Base-by-base conservation (phyloP, 805 yeast species). In the Cyberlindnera maclurae region DNA sequence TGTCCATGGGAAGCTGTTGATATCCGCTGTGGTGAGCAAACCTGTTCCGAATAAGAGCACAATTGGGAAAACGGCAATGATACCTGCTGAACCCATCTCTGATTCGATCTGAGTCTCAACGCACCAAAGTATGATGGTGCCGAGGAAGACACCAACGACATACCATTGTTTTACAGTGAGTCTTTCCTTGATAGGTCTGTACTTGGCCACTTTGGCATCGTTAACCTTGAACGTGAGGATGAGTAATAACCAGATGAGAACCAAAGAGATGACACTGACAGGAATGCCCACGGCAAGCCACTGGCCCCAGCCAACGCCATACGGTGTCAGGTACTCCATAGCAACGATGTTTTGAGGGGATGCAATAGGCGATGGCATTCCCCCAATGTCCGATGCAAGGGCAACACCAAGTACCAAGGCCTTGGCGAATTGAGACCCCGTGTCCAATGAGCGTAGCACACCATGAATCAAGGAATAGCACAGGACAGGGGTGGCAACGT, bases 281-380 rank as follows among this genome's bases (percentile, higher is more conserved):
- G 97, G 97, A 33, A 90, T 59, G 1, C 96, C 82, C 26, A 90
- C 79, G 6, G 79, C 80, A 57, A 90, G 87, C 94, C 97, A 90
- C 57, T 86, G 84, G 26, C 86, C 82, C 97, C 97, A 90, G 15
- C 73, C 63, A 62, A 73, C 53, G 57, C 70, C 63, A 65, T 70
- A 57, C 57, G 87, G 86, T 38, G 70, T 69, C 84, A 90, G 79
- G 53, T 79, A 76, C 50, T 81, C 81, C 59, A 90, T 70, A 1
- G 96, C 96, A 47, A 90, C 80, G 45, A 90, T 84, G 59, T 90
- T 90, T 60, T 90, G 97, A 2, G 97, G 97, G 3, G 96, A 86
- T 1, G 97, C 86, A 52, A 90, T 90, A 9, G 97, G 97, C 15
- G 96, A 86, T 0, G 95, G 81, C 94, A 89, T 87, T 54, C 97